Evolutionary conservation across 345 rosid genomes (phyloP).

Genomic region (Eutrema japonicum): DNA sequence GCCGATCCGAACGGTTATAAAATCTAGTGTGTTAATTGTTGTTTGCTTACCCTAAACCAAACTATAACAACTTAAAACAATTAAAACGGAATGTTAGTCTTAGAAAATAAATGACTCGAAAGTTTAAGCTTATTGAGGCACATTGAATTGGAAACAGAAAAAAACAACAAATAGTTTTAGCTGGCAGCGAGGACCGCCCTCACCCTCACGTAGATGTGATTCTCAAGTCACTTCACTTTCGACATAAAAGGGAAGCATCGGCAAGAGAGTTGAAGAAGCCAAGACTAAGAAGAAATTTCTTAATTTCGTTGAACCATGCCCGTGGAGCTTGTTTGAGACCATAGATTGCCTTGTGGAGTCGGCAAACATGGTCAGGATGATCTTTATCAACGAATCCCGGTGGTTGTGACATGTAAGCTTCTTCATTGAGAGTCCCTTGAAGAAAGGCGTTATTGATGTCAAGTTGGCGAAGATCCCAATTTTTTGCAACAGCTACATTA

Average conservation of each 20-base stretch:
- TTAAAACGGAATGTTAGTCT: not conserved
- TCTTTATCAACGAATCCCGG: not conserved
- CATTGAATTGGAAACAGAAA: constrained; percentile 32
- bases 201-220: constrained; percentile 42
- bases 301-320: not conserved
- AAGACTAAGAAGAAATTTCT: not conserved
- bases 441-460: not conserved
- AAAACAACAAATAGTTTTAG: constrained; percentile 40
- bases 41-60: no score
- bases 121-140: constrained; percentile 19
- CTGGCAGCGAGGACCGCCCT: constrained; percentile 49
- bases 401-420: not conserved
- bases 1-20: no score
- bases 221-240: constrained; percentile 49
- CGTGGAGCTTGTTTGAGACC: not conserved
- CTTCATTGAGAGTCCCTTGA: not conserved
- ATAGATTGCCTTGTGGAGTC: not conserved
- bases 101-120: constrained; percentile 36
- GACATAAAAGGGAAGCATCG: not conserved
- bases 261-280: not conserved
- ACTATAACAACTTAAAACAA: no score
- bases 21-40: no score
- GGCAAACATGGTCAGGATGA: not conserved
- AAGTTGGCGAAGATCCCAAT: not conserved
- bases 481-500: no score